Evolutionary conservation across 352 stramenopile genomes (phyloP).

Genomic region (Phytopythium litorale): DNA sequence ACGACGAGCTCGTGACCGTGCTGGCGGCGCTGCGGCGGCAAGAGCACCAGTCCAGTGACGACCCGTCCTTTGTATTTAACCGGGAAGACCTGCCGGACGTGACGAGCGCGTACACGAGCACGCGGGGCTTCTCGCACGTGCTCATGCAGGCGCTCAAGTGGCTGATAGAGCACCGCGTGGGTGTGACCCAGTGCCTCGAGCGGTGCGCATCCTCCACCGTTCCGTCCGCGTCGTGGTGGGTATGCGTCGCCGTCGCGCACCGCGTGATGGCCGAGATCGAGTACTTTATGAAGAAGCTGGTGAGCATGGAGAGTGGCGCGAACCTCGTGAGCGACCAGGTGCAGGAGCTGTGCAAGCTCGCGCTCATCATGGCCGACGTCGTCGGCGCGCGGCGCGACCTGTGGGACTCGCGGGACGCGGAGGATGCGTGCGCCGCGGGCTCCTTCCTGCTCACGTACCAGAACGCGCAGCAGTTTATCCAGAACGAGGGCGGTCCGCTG

Average conservation of each 20-base stretch:
- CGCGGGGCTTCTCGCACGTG: conserved; percentile 34
- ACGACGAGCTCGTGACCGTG: conserved; percentile 43
- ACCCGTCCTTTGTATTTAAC: conserved; percentile 16
- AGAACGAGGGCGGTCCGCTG: conserved; percentile 48
- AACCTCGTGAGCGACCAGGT: conserved; percentile 40
- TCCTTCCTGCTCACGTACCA: conserved; percentile 50
- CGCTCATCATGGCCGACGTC: conserved; percentile 48
- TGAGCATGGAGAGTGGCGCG: conserved; percentile 29
- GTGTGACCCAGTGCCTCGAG: conserved; percentile 25
- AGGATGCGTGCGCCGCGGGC: conserved; percentile 31
- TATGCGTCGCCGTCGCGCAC: conserved; percentile 40
- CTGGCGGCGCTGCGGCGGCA: conserved; percentile 28
- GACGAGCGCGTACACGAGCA: conserved; percentile 17
- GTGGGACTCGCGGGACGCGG: conserved; percentile 24
- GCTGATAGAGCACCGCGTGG: conserved; percentile 37
- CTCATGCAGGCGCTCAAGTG: conserved; percentile 49
- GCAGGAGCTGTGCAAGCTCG: conserved; percentile 47
- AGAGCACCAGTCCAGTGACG: conserved; percentile 9
- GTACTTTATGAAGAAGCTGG: conserved; percentile 57
- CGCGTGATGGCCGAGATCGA: conserved; percentile 53
- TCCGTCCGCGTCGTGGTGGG: conserved; percentile 55
- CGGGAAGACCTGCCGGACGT: conserved; percentile 40
- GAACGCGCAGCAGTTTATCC: conserved; percentile 59
- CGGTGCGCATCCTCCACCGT: conserved; percentile 13
- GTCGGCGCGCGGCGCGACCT: conserved; percentile 41